These are phyloP conservation scores for Candida wancherniae DNA, from an alignment of 805 yeast species.

Conservation along the genomic window DNA sequence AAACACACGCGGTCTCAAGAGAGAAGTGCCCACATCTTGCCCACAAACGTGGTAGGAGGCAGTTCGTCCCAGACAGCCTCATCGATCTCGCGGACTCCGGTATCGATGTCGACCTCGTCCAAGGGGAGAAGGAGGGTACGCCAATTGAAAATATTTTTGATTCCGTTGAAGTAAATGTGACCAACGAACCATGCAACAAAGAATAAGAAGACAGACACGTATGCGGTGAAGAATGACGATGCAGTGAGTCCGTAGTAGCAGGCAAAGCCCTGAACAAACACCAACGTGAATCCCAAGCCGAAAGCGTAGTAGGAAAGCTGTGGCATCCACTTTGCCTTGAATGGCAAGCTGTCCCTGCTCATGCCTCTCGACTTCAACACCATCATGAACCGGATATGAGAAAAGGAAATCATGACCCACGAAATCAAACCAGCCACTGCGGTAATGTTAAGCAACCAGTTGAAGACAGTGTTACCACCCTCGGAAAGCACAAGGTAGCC, in stretches of 20 bases:
- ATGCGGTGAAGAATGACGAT: constrained; percentile 60
- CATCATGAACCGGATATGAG: constrained; percentile 67
- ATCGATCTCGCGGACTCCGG: constrained; percentile 62
- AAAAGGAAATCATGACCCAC: constrained; percentile 61
- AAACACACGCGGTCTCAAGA: constrained; percentile 10
- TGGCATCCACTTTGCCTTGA: constrained; percentile 70
- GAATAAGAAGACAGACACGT: constrained; percentile 63
- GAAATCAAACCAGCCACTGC: constrained; percentile 73
- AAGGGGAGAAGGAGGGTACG: constrained; percentile 42
- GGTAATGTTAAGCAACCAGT: constrained; percentile 72
- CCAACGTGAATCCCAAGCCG: constrained; percentile 48
- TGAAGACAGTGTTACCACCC: constrained; percentile 55
- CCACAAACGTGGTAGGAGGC: constrained; percentile 49
- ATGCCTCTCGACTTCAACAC: constrained; percentile 60
- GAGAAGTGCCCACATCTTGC: constrained; percentile 45
- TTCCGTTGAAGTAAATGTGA: constrained; percentile 48
- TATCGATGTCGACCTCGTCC: constrained; percentile 65
- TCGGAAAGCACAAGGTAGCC: constrained; percentile 55
- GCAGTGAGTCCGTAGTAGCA: constrained; percentile 56
- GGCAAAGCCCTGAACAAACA: constrained; percentile 67
- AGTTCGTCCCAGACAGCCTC: constrained; percentile 50
- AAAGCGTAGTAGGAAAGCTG: constrained; percentile 60
- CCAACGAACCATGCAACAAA: constrained; percentile 50
- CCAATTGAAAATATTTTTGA: constrained; percentile 25
- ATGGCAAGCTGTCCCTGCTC: constrained; percentile 66